phyloP scores from a whole-genome alignment of 179 eudicot species.

The Actinidia chinensis region DNA sequence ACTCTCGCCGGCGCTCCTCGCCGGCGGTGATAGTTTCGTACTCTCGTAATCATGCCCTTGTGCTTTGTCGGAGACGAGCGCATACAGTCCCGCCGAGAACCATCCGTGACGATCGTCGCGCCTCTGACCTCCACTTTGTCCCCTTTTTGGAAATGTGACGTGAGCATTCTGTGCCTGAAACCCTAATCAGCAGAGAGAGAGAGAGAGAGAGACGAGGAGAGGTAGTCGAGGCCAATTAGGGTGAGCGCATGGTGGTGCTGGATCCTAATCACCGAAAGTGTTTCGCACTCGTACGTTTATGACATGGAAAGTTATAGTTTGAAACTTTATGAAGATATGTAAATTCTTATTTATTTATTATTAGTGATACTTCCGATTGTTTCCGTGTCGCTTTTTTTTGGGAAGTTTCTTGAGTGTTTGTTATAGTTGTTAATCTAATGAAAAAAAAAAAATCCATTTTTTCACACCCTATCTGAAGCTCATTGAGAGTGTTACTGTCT shows the following conservation, averaged over 20 bases:
- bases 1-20: slow-evolving; percentile 19
- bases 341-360: no score
- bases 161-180: slow-evolving; percentile 1
- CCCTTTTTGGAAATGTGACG: slow-evolving; percentile 21
- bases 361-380: no score
- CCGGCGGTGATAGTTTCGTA: slow-evolving; percentile 4
- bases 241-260: not conserved
- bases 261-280: not conserved
- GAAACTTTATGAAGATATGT: no score
- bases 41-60: slow-evolving; percentile 17
- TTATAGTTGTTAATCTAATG: no score
- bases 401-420: no score
- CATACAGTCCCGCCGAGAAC: slow-evolving; percentile 30
- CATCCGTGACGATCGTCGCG: not conserved
- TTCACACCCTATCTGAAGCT: no score
- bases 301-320: no score
- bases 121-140: slow-evolving; percentile 32
- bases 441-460: no score
- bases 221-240: not conserved
- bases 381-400: no score
- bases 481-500: no score
- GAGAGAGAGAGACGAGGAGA: not conserved
- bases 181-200: not conserved
- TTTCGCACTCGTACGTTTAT: no score
- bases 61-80: slow-evolving; percentile 15